These are phyloP conservation scores for Penicillium argentinense DNA, from an alignment of 495 filamentous ascomycete genomes.

Conservation along the genomic window DNA sequence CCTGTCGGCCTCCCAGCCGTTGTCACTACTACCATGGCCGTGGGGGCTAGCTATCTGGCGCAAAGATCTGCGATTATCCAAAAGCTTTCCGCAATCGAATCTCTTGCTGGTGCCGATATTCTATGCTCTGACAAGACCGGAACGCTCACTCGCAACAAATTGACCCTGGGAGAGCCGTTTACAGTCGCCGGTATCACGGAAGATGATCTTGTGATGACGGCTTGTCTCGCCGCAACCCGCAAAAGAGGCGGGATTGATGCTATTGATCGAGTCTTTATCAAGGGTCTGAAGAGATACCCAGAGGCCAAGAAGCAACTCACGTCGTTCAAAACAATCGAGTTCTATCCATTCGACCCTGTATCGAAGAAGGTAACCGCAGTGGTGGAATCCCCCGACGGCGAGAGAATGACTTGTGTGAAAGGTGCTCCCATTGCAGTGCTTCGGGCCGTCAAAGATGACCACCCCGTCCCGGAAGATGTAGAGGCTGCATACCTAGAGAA, in stretches of 20 bases:
- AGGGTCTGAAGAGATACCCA: conserved; percentile 76
- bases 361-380: conserved; percentile 90
- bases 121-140: conserved; percentile 95
- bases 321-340: conserved; percentile 76
- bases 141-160: conserved; percentile 87
- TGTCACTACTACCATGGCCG: conserved; percentile 95
- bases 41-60: conserved; percentile 87
- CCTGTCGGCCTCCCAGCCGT: conserved; percentile 94
- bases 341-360: conserved; percentile 88
- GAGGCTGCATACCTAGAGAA: conserved; percentile 83
- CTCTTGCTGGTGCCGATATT: conserved; percentile 88
- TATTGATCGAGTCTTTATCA: conserved; percentile 92
- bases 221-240: conserved; percentile 85
- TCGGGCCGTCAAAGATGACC: conserved; percentile 78
- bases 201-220: conserved; percentile 86
- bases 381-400: conserved; percentile 77
- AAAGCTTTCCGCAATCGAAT: conserved; percentile 92
- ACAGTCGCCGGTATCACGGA: conserved; percentile 74
- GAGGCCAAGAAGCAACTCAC: conserved; percentile 70
- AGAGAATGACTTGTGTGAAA: conserved; percentile 85
- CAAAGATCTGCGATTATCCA: conserved; percentile 92
- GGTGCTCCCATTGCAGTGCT: conserved; percentile 84
- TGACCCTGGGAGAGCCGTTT: conserved; percentile 82
- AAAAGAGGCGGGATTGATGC: conserved; percentile 95
- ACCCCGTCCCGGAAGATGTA: conserved; percentile 69